Base-by-base conservation (phyloP, 805 yeast species). In the Cyberlindnera euphorbiiphila region DNA sequence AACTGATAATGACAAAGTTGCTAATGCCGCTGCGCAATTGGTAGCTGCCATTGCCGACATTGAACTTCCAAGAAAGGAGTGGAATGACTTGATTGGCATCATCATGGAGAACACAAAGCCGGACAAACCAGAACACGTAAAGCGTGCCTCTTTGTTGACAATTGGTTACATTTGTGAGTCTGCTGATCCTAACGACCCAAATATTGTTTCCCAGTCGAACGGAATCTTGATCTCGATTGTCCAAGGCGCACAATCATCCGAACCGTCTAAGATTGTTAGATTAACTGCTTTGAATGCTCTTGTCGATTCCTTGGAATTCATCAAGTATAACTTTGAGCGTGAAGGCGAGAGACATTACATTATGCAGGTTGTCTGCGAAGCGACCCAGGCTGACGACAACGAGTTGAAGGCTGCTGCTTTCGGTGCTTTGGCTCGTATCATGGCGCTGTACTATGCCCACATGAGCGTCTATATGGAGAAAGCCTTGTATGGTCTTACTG, bases 311-410 rank as follows among this genome's bases (percentile, higher is more conserved):
- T 73, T 93, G 51, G 94, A 82, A 49, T 93, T 91, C 61, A 87
- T 93, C 63, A 78, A 83, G 44, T 74, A 71, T 54, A 93, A 93
- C 64, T 93, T 93, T 69, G 88, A 80, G 51, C 75, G 84, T 42
- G 98, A 91, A 57, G 94, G 93, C 43, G 98, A 93, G 69, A 78
- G 98, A 57, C 89, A 93, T 61, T 88, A 84, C 64, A 85, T 93
- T 61, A 93, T 93, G 98, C 96, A 88, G 69, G 97, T 93, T 29
- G 97, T 93, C 12, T 93, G 98, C 66, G 98, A 93, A 65, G 96
- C 97, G 13, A 89, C 98, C n/a, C 96, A 91, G 62, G 85, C 94
- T 16, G 73, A 75, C 24, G 84, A 82, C 55, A 65, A 71, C 30
- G 94, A 85, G 51, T 70, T 93, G 46, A 96, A 89, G 65, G 91